Conservation (phyloP, 169 alveolate species). For the Plasmodium vinckei region DNA sequence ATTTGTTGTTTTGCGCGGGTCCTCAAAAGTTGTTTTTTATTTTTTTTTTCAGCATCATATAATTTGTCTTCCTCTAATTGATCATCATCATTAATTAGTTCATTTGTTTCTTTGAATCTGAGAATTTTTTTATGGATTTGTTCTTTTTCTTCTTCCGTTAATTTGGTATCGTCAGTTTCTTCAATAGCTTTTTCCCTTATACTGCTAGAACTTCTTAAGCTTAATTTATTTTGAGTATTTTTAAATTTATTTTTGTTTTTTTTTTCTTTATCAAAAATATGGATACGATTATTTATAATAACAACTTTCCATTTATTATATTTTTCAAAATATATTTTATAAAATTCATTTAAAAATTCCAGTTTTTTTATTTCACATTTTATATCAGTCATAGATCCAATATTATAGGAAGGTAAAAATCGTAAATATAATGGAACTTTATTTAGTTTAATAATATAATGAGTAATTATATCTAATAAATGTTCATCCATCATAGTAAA, state of each 20-base stretch:
- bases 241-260: constrained; percentile 23
- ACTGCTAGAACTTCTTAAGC: neutral
- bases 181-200: neutral
- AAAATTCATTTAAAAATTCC: constrained; percentile 65
- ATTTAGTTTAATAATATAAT: constrained; percentile 65
- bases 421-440: constrained; percentile 67
- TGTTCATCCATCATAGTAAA: constrained; percentile 71
- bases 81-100: constrained; percentile 3
- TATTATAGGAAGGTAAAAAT: constrained; percentile 68
- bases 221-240: neutral
- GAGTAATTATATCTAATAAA: constrained; percentile 56
- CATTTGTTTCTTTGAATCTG: constrained; percentile 59
- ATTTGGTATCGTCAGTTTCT: neutral
- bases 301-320: constrained; percentile 76
- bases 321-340: constrained; percentile 69
- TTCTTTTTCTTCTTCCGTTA: constrained; percentile 59
- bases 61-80: neutral
- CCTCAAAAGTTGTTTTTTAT: neutral
- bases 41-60: constrained; percentile 1
- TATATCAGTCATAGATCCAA: constrained; percentile 70
- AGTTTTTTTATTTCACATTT: constrained; percentile 54
- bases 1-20: neutral
- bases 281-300: constrained; percentile 56
- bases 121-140: constrained; percentile 35
- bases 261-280: constrained; percentile 49